phyloP scores from a whole-genome alignment of 441 rosid genomes.

The Jatropha podagrica region DNA sequence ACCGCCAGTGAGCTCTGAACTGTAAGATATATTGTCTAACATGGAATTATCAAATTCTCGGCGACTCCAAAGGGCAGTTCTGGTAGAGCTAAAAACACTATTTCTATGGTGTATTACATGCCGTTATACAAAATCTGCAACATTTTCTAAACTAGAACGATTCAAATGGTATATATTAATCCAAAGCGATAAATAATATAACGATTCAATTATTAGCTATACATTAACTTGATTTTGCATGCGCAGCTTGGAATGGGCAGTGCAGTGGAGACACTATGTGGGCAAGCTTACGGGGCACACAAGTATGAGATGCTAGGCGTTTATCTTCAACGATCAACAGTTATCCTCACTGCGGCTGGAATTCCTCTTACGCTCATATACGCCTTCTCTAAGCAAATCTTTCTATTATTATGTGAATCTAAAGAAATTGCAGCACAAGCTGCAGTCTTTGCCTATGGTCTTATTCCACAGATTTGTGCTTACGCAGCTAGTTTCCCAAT shows the following conservation, averaged over 20 bases:
- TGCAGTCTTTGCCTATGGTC: slow-evolving; percentile 57
- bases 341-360: slow-evolving; percentile 51
- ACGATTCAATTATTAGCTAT: no score
- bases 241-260: slow-evolving; percentile 82
- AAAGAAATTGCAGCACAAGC: slow-evolving; percentile 46
- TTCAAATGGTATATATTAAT: slow-evolving; percentile 39
- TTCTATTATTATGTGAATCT: slow-evolving; percentile 54
- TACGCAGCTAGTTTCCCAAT: slow-evolving; percentile 61
- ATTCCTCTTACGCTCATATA: slow-evolving; percentile 49
- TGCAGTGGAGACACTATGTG: slow-evolving; percentile 81
- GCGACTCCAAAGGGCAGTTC: slow-evolving; percentile 43
- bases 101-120: slow-evolving; percentile 7
- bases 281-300: slow-evolving; percentile 73
- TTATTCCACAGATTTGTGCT: slow-evolving; percentile 34
- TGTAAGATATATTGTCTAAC: slow-evolving; percentile 51
- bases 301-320: slow-evolving; percentile 63
- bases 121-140: no score
- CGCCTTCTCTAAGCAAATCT: slow-evolving; percentile 50
- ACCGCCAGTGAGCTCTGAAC: slow-evolving; percentile 24
- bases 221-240: no score
- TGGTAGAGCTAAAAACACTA: slow-evolving; percentile 50
- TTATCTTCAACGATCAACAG: slow-evolving; percentile 59
- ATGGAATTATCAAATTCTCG: slow-evolving; percentile 22
- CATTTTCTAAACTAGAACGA: no score
- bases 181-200: no score